phyloP scores from a whole-genome alignment of 2,329 filamentous ascomycete genomes.

The Sarocladium oryzae region DNA sequence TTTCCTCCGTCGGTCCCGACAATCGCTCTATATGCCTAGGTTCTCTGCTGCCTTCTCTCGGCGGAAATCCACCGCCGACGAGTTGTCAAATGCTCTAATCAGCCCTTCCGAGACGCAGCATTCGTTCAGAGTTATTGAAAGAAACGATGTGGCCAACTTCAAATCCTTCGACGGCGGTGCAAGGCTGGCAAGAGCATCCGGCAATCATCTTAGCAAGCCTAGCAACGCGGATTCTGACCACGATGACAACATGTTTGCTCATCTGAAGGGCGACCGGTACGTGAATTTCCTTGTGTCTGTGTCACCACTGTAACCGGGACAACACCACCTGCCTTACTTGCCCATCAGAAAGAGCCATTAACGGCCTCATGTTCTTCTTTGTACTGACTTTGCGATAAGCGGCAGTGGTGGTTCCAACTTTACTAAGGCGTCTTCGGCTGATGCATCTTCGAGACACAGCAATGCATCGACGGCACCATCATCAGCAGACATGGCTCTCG shows the following conservation, averaged over 20 bases:
- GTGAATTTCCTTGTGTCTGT: constrained; percentile 23
- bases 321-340: neutral
- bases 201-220: constrained; percentile 30
- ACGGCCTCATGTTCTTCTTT: neutral
- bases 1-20: constrained; percentile 13
- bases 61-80: constrained; percentile 54
- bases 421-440: constrained; percentile 52
- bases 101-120: constrained; percentile 33
- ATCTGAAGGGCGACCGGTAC: constrained; percentile 49
- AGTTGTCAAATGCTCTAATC: constrained; percentile 43
- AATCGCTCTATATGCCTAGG: constrained; percentile 49
- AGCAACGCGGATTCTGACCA: constrained; percentile 34
- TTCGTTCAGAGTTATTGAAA: constrained; percentile 54
- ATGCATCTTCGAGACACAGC: constrained; percentile 56
- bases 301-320: constrained; percentile 1
- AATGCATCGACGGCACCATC: constrained; percentile 57
- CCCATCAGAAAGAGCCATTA: neutral
- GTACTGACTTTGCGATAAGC: constrained; percentile 36
- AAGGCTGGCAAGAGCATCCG: constrained; percentile 32
- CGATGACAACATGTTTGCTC: constrained; percentile 54
- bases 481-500: constrained; percentile 36
- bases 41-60: constrained; percentile 52
- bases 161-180: constrained; percentile 47
- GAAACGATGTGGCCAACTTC: constrained; percentile 36
- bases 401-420: constrained; percentile 56